Percentiles rank a stretch among this genome's conserved stretches.
phyloP scores from a whole-genome alignment of 2,329 filamentous ascomycete species.

The Penicillium sp. region DNA sequence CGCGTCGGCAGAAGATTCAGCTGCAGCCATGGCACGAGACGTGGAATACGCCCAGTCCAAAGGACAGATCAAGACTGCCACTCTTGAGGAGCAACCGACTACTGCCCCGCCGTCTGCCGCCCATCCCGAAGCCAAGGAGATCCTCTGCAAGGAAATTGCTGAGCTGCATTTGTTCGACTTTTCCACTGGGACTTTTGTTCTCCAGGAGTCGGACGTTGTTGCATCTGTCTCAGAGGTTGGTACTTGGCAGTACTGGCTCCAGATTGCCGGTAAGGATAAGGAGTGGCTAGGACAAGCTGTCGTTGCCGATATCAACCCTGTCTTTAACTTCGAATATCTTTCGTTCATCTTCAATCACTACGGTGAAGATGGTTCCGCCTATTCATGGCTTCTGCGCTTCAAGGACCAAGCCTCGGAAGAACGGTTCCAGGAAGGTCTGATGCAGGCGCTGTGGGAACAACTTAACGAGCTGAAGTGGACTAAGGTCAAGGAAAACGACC shows the following conservation, averaged over 20 bases:
- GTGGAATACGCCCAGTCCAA: conserved; percentile 43
- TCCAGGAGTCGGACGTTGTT: conserved; percentile 71
- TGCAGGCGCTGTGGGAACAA: conserved; percentile 96
- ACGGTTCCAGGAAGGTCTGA: conserved; percentile 86
- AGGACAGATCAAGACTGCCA: conserved; percentile 38
- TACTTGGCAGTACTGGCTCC: conserved; percentile 93
- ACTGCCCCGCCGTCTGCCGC: conserved; percentile 58
- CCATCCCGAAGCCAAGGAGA: conserved; percentile 68
- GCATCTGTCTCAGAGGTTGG: conserved; percentile 83
- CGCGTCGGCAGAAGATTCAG: conserved; percentile 42
- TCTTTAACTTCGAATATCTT: conserved; percentile 98
- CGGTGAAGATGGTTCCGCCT: conserved; percentile 79
- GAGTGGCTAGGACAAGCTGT: conserved; percentile 87
- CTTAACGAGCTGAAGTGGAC: conserved; percentile 91
- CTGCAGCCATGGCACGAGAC: conserved; percentile 46
- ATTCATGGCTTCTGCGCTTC: conserved; percentile 94
- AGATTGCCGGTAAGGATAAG: conserved; percentile 71
- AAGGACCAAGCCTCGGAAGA: conserved; percentile 78
- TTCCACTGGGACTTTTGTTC: conserved; percentile 75
- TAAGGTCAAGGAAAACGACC: conserved; percentile 87
- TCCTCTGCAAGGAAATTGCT: conserved; percentile 70
- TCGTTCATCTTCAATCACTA: conserved; percentile 99
- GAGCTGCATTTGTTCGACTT: conserved; percentile 96
- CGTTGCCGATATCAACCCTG: conserved; percentile 88
- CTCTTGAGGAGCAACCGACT: conserved; percentile 50